Evolutionary conservation across 441 rosid species (phyloP), one percentile per base, ranked within the genome.

Genomic region (Adansonia gregorii): DNA sequence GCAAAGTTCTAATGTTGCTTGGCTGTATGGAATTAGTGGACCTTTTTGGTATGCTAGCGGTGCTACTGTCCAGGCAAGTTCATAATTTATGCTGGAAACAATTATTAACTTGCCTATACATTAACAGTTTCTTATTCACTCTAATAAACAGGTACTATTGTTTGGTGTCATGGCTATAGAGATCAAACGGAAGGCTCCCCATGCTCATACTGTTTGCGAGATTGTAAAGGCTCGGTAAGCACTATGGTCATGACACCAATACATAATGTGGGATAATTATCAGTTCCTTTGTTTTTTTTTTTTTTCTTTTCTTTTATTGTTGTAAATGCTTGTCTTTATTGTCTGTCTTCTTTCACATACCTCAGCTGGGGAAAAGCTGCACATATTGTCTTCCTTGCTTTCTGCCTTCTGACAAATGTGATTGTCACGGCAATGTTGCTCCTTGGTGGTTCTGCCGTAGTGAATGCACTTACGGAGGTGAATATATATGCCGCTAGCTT

Each of bases 21-120:
- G 98, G 98, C 72, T 87, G 80, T 95, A 92, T 77, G 98, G 98
- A 75, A 82, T 95, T 22, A 95, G 98, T 22, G 98, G 98, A 43
- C 98, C 98, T 0, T 93, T 95, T 79, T 95, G 98, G 98, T 95
- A 95, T 69, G 98, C 98, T n/a, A 92, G 98, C 70, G 98, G 98
- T 39, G 98, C 98, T 51, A 89, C 98, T 0, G 85, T 95, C 76
- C 98, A 95, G 97, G 91, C 81, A 82, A 54, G 78, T 78, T 9
- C 71, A 39, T 4, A 73, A 46, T 76, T 39, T 75, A 52, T 77
- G 51, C n/a, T 61, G 43, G 58, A 71, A 66, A 60, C 0, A 24
- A 3, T 49, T 15, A 69, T 49, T 12, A 69, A 48, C 43, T 14
- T 69, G 58, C 22, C 35, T 46, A 24, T 12, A 45, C 2, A 4